phyloP scores from a whole-genome alignment of 495 filamentous ascomycete species.

The Parathielavia hyrcaniae region DNA sequence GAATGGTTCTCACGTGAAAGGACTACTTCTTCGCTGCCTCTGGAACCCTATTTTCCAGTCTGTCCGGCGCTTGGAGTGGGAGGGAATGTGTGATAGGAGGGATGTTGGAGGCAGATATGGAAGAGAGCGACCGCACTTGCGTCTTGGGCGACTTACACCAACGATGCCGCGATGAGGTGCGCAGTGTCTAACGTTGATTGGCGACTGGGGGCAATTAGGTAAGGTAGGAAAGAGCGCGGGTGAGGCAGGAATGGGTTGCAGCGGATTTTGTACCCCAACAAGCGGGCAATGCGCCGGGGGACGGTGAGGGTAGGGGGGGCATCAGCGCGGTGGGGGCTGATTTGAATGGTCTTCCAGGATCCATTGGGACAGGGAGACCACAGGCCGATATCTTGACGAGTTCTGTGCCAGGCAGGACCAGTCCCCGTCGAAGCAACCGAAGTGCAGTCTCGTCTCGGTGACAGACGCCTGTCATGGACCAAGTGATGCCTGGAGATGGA shows the following conservation, averaged over 20 bases:
- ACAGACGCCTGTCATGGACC: not conserved
- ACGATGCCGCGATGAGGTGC: slow-evolving; percentile 11
- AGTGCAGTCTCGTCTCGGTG: not conserved
- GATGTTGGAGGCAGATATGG: not conserved
- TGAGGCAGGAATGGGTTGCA: slow-evolving; percentile 19
- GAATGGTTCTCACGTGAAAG: not conserved
- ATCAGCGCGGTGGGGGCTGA: slow-evolving; percentile 5
- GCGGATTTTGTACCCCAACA: slow-evolving; percentile 18
- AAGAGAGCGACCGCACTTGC: not conserved
- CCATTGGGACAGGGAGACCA: not conserved
- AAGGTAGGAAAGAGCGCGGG: slow-evolving; percentile 20
- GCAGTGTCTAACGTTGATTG: slow-evolving; percentile 10
- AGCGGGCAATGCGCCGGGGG: slow-evolving; percentile 9
- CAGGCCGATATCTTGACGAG: not conserved
- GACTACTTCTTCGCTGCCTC: not conserved
- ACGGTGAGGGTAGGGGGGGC: not conserved
- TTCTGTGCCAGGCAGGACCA: not conserved
- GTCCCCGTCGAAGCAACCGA: not conserved
- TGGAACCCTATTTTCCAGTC: too few relatives aligned
- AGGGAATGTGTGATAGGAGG: not conserved
- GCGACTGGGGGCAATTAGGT: slow-evolving; percentile 19
- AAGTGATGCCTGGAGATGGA: slow-evolving; percentile 1
- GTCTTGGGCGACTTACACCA: slow-evolving; percentile 14
- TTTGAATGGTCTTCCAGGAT: not conserved
- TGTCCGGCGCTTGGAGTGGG: too few relatives aligned